These are phyloP conservation scores for Elaeis oleifera DNA, from an alignment of 202 grass and related monocot species.

Conservation along the genomic window DNA sequence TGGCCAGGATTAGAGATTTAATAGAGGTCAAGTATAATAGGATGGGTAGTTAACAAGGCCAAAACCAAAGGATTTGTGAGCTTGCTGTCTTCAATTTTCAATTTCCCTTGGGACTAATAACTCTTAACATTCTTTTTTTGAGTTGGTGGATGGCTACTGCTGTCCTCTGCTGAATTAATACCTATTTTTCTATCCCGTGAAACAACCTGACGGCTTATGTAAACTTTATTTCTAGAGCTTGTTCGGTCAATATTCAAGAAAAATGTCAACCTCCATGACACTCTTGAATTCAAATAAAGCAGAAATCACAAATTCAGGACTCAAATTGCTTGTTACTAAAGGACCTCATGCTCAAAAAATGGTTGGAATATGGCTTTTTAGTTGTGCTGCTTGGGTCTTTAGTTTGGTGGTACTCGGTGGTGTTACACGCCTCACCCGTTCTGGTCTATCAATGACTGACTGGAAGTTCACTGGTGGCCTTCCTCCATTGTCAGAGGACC, in stretches of 20 bases:
- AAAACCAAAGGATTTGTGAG: no score
- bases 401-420: slow-evolving; percentile 86
- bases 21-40: no score
- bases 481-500: slow-evolving; percentile 66
- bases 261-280: slow-evolving; percentile 44
- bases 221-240: slow-evolving; percentile 29
- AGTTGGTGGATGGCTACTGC: neutral
- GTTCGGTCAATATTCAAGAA: slow-evolving; percentile 42
- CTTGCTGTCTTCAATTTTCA: no score
- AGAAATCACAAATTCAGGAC: slow-evolving; percentile 45
- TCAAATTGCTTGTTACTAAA: slow-evolving; percentile 67
- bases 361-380: slow-evolving; percentile 87
- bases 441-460: slow-evolving; percentile 91
- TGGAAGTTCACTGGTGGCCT: slow-evolving; percentile 81
- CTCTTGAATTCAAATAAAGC: slow-evolving; percentile 32
- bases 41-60: no score
- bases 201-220: slow-evolving; percentile 4
- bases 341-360: slow-evolving; percentile 66
- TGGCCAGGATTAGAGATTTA: no score
- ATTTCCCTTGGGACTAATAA: neutral
- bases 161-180: neutral
- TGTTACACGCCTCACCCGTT: slow-evolving; percentile 86
- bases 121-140: neutral
- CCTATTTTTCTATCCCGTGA: no score
- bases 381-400: slow-evolving; percentile 93